These are phyloP conservation scores for Nidularia sp. DNA, from an alignment of 768 basidiomycete genomes.

Conservation along the genomic window DNA sequence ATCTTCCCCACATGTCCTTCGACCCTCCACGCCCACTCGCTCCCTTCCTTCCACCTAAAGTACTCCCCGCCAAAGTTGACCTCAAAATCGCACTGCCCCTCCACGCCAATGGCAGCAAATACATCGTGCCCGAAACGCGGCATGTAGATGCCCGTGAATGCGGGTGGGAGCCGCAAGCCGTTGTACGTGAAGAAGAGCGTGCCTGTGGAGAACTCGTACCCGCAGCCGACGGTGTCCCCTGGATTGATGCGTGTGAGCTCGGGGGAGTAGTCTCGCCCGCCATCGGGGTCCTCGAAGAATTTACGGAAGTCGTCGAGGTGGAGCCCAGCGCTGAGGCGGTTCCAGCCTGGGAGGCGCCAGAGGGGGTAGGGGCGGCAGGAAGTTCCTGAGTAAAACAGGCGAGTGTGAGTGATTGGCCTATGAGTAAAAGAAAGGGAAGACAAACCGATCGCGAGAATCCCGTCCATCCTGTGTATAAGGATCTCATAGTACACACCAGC, in stretches of 20 bases:
- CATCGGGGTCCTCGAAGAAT: slow-evolving; percentile 66
- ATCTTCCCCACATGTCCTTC: slow-evolving; percentile 58
- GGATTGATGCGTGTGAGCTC: slow-evolving; percentile 23
- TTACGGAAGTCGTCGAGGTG: slow-evolving; percentile 72
- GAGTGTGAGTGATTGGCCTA: neutral
- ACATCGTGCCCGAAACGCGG: slow-evolving; percentile 50
- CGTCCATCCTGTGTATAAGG: slow-evolving; percentile 50
- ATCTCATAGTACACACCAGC: slow-evolving; percentile 64
- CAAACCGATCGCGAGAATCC: slow-evolving; percentile 57
- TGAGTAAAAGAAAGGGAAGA: neutral
- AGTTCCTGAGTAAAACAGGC: slow-evolving; percentile 36
- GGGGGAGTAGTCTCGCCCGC: slow-evolving; percentile 53
- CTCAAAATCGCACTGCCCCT: slow-evolving; percentile 47
- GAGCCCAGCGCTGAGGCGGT: slow-evolving; percentile 57
- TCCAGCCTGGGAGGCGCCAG: slow-evolving; percentile 71
- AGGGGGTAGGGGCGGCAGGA: slow-evolving; percentile 61
- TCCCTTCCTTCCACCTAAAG: slow-evolving; percentile 62
- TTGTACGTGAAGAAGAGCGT: slow-evolving; percentile 65
- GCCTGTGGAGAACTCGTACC: slow-evolving; percentile 52
- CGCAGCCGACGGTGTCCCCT: slow-evolving; percentile 60
- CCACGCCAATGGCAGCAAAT: slow-evolving; percentile 61
- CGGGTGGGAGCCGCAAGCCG: slow-evolving; percentile 48
- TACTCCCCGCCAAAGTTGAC: slow-evolving; percentile 64
- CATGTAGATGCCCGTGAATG: slow-evolving; percentile 57
- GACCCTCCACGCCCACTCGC: slow-evolving; percentile 62